Evolutionary conservation across 2,329 filamentous ascomycete genomes (phyloP), one percentile per base, ranked within the genome.

Genomic region (Alternaria sp.): DNA sequence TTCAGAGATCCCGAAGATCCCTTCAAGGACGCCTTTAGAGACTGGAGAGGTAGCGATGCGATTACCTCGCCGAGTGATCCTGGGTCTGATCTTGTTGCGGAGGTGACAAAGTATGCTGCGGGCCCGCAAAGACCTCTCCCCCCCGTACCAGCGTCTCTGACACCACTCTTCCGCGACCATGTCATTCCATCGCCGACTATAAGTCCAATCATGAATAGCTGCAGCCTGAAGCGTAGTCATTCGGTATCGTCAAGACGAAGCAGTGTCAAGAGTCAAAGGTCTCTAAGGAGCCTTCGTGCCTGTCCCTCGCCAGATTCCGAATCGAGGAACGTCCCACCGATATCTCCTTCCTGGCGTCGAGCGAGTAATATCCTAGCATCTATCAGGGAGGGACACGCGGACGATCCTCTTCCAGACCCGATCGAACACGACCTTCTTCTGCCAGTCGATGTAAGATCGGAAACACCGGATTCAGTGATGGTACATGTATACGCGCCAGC

Each of bases 341-440:
- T 72, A 45, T 76, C 70, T 15, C 72, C 71, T 8, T 73, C 75
- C 23, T 68, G 50, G 54, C 57, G 51, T 19, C 30, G 51, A n/a
- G 21, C 60, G 4, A 58, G 55, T 40, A 52, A 54, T 19, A 65
- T 52, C 40, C 59, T 62, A 4, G 44, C 62, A 44, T 61, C 67
- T 17, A 51, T 67, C 8, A 63, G 28, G 6, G 63, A 70, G 13
- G 54, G 67, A 3, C 13, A 52, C 10, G 57, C 64, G 52, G 70
- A 64, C 23, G 68, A 73, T 21, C 69, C 71, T 1, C 74, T 70
- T 43, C 54, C 63, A 13, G 72, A 74, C n/a, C 65, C 70, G 3
- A 73, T 74, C 51, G 74, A 77, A 49, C 70, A 74, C 40, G 76
- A 76, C 43, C 57, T 78, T 4, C 69, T 74, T 17, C 65, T 78